Conservation (phyloP, 1,284 basidiomycete species). For the Heterobasidion irregulare region DNA sequence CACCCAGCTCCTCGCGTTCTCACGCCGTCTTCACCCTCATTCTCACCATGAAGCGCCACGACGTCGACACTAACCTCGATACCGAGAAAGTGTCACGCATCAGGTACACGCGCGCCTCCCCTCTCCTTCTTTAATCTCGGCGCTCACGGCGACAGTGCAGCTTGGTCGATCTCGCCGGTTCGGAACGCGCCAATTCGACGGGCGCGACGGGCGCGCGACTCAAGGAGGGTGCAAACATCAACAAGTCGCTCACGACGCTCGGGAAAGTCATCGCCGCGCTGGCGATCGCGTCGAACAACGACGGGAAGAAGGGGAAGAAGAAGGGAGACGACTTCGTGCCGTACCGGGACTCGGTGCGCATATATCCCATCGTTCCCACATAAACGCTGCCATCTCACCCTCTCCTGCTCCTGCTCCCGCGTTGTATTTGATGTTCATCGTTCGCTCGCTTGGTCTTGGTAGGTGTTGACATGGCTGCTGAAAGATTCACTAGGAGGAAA, state of each 20-base stretch:
- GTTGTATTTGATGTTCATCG: background rate
- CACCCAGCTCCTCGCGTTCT: constrained; percentile 81
- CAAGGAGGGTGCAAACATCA: constrained; percentile 97
- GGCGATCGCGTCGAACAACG: constrained; percentile 66
- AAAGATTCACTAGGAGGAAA: constrained; percentile 97
- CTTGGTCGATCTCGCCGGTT: constrained; percentile 94
- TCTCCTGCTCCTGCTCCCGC: background rate
- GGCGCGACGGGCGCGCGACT: constrained; percentile 92
- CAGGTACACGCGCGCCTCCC: constrained; percentile 42
- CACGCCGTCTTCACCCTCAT: constrained; percentile 97
- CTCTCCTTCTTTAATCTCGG: constrained; percentile 8
- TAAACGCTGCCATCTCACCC: background rate
- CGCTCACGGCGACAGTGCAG: constrained; percentile 25
- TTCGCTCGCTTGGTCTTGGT: background rate
- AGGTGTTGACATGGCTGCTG: constrained; percentile 94
- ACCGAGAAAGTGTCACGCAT: constrained; percentile 97
- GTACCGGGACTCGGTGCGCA: constrained; percentile 84
- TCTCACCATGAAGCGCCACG: constrained; percentile 84
- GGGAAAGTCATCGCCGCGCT: constrained; percentile 96
- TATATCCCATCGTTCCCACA: background rate
- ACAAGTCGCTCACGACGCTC: constrained; percentile 94
- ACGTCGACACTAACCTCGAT: constrained; percentile 75
- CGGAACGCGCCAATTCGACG: constrained; percentile 92
- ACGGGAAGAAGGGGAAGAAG: constrained; percentile 74
- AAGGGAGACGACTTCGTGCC: constrained; percentile 88